Percentiles rank a stretch among this genome's conserved stretches.
These are phyloP conservation scores for Tetracladium setigerum DNA, from an alignment of 495 filamentous ascomycete genomes.

Conservation along the genomic window DNA sequence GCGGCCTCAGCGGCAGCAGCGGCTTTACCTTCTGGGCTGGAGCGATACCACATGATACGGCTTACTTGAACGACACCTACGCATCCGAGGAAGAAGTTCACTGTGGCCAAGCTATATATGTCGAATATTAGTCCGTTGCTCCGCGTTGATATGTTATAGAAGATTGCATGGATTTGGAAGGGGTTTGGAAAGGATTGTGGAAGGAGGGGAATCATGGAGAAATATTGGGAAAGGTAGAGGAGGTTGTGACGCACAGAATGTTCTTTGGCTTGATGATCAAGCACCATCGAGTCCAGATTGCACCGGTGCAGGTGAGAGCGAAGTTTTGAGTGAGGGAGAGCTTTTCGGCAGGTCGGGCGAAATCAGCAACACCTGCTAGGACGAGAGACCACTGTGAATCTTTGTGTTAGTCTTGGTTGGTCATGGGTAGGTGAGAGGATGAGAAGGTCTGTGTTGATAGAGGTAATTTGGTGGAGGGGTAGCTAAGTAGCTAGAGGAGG, in stretches of 20 bases:
- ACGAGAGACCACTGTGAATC: constrained; percentile 72
- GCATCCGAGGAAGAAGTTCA: constrained; percentile 95
- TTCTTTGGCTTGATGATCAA: constrained; percentile 93
- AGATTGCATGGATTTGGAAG: not conserved
- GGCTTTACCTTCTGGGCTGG: constrained; percentile 44
- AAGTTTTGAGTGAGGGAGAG: constrained; percentile 88
- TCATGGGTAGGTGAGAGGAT: not conserved
- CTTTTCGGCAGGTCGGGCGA: constrained; percentile 83
- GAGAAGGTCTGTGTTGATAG: not conserved
- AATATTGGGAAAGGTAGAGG: not conserved
- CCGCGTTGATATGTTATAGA: not conserved
- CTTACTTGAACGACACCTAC: constrained; percentile 77
- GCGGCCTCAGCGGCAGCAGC: constrained; percentile 26
- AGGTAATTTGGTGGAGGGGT: constrained; percentile 4
- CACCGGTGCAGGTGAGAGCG: constrained; percentile 80
- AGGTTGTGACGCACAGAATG: constrained; percentile 55
- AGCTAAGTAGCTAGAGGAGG: constrained; percentile 7
- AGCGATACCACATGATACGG: constrained; percentile 65
- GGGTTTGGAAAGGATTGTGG: not conserved
- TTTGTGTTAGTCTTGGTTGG: constrained; percentile 1
- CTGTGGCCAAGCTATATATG: constrained; percentile 65
- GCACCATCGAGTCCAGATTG: constrained; percentile 99
- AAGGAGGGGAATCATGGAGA: not conserved
- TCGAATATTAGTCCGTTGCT: no score
- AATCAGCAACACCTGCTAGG: constrained; percentile 85